Percentiles rank a stretch among this genome's conserved stretches.
Conservation (phyloP, 192 early-diverging fungal genomes). For the Entomortierella beljakovae region DNA sequence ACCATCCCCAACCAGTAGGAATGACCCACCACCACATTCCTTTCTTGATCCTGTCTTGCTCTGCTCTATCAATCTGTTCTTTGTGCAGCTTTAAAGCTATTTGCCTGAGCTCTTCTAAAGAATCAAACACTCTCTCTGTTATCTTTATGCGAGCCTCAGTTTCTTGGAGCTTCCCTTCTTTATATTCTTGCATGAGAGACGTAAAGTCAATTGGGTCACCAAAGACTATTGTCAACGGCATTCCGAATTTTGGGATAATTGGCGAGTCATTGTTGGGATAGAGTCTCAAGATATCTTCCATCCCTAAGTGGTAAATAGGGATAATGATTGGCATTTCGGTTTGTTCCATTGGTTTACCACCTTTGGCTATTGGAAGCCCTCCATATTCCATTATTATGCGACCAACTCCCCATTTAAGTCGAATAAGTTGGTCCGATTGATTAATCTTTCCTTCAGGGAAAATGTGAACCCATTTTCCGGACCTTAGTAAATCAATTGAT, state of each 20-base stretch:
- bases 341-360: conserved; percentile 66
- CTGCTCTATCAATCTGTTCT: conserved; percentile 15
- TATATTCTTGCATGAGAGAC: conserved; percentile 66
- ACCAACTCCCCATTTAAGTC: conserved; percentile 91
- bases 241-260: conserved; percentile 62
- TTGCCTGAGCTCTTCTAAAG: conserved; percentile 57
- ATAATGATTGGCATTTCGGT: conserved; percentile 51
- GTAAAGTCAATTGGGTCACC: conserved; percentile 82
- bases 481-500: conserved; percentile 73
- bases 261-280: conserved; percentile 58
- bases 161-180: conserved; percentile 61
- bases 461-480: conserved; percentile 88
- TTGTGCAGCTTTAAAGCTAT: conserved; percentile 32
- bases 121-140: conserved; percentile 62
- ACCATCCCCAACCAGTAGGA: conserved; percentile 53
- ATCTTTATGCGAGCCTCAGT: conserved; percentile 63
- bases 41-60: conserved; percentile 28
- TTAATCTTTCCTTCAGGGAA: conserved; percentile 88
- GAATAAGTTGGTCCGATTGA: conserved; percentile 65
- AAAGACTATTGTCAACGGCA: conserved; percentile 71
- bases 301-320: conserved; percentile 58
- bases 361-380: conserved; percentile 76
- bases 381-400: conserved; percentile 85
- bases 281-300: conserved; percentile 71
- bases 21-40: conserved; percentile 48